These are phyloP conservation scores for Cynara cardunculus DNA, from an alignment of 129 eudicot species.

Conservation along the genomic window DNA sequence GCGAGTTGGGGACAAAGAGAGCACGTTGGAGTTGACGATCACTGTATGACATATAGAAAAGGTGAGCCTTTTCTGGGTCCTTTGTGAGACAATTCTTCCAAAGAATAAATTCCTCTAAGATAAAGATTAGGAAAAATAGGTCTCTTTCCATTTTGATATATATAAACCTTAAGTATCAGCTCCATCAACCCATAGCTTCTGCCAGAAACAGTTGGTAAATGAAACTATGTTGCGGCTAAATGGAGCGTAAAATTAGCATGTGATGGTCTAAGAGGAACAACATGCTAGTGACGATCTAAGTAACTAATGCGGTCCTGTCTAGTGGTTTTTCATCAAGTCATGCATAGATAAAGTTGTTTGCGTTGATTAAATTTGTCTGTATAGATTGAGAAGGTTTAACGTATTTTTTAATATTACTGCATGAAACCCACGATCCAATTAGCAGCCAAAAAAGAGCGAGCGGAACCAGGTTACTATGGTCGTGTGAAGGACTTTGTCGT, in stretches of 20 bases:
- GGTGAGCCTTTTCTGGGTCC: conserved; percentile 87
- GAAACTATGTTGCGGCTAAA: neutral
- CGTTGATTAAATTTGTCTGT: no score
- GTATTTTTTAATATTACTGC: no score
- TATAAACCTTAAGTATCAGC: conserved; percentile 71
- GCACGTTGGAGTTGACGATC: conserved; percentile 73
- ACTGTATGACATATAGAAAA: conserved; percentile 89
- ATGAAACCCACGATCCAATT: conserved; percentile 85
- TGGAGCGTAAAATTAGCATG: neutral
- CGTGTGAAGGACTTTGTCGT: conserved; percentile 75
- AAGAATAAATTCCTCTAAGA: conserved; percentile 79
- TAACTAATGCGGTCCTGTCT: neutral
- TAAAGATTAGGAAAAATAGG: conserved; percentile 77
- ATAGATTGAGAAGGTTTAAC: no score
- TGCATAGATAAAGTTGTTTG: no score
- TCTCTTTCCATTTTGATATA: conserved; percentile 68
- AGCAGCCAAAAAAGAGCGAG: conserved; percentile 98
- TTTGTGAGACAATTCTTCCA: conserved; percentile 94
- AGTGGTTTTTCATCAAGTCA: no score
- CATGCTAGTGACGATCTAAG: conserved; percentile 21
- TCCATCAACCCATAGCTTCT: conserved; percentile 98
- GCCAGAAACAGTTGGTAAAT: conserved; percentile 5
- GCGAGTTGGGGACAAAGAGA: conserved; percentile 61
- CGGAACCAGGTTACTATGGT: conserved; percentile 79
- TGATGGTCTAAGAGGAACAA: neutral